phyloP scores from a whole-genome alignment of 2,329 filamentous ascomycete genomes.

The Diaporthe eres region DNA sequence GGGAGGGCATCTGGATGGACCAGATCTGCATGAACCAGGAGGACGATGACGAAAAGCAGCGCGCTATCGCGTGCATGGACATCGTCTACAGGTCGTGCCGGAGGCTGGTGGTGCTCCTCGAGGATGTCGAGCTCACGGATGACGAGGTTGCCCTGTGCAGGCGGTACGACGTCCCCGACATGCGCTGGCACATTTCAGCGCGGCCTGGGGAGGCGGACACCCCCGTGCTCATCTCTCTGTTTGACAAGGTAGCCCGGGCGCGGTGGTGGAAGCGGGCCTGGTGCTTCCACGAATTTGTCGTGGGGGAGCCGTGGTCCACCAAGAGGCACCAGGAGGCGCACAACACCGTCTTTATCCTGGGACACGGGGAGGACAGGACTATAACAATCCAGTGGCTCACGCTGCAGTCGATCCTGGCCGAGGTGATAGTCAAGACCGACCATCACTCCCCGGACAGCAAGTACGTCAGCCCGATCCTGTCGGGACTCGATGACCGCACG shows the following conservation, averaged over 20 bases:
- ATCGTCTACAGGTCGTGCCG: conserved; percentile 15
- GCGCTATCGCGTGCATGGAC: background rate
- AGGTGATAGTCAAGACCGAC: background rate
- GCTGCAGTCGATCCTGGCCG: background rate
- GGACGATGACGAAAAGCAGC: rapidly evolving
- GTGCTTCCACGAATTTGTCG: conserved; percentile 8
- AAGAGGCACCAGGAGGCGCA: background rate
- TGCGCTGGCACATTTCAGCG: background rate
- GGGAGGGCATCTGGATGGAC: conserved; percentile 7
- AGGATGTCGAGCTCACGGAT: background rate
- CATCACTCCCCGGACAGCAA: background rate
- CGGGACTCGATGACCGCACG: background rate
- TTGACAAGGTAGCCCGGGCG: background rate
- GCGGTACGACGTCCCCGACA: background rate
- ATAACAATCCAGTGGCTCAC: background rate
- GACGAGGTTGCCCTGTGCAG: background rate
- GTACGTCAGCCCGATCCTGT: background rate
- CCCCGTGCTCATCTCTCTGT: background rate
- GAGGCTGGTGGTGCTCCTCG: background rate
- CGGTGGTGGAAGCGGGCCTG: conserved; percentile 1
- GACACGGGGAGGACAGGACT: background rate
- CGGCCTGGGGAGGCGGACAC: background rate
- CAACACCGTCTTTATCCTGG: background rate
- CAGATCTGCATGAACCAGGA: background rate
- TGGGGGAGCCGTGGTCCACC: background rate